Conservation (phyloP, 345 rosid genomes). For the Citrus mangshanensis region DNA sequence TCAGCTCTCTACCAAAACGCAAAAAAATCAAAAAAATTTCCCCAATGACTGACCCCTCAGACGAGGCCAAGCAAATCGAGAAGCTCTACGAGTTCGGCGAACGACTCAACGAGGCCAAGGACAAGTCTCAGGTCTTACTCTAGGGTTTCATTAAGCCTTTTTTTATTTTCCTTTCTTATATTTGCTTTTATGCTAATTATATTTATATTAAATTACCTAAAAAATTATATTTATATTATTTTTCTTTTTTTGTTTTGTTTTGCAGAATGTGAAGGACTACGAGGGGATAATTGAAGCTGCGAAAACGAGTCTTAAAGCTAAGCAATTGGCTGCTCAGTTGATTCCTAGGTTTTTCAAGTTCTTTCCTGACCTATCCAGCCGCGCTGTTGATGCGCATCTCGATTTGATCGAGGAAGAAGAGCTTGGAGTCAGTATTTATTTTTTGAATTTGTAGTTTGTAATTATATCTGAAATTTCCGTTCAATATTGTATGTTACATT, state of each 20-base stretch:
- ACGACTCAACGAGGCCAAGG: constrained; percentile 88
- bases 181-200: neutral
- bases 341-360: constrained; percentile 97
- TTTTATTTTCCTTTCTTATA: no score
- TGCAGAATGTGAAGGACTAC: constrained; percentile 78
- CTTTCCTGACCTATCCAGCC: constrained; percentile 72
- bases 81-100: constrained; percentile 97
- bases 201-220: neutral
- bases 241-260: neutral
- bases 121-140: constrained; percentile 75
- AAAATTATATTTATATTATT: neutral
- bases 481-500: neutral
- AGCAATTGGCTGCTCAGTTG: constrained; percentile 95
- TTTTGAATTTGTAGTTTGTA: neutral
- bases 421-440: constrained; percentile 58
- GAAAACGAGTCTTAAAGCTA: constrained; percentile 74
- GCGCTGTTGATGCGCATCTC: constrained; percentile 72
- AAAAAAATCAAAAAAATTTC: neutral
- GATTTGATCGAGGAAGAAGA: constrained; percentile 95
- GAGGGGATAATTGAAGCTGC: constrained; percentile 82
- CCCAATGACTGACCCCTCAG: constrained; percentile 62
- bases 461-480: neutral
- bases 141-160: constrained; percentile 22
- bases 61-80: constrained; percentile 79
- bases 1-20: constrained; percentile 25